Evolutionary conservation across 495 filamentous ascomycete genomes (phyloP), one percentile per base, ranked within the genome.

Genomic region (Chaetomidium leptoderma): DNA sequence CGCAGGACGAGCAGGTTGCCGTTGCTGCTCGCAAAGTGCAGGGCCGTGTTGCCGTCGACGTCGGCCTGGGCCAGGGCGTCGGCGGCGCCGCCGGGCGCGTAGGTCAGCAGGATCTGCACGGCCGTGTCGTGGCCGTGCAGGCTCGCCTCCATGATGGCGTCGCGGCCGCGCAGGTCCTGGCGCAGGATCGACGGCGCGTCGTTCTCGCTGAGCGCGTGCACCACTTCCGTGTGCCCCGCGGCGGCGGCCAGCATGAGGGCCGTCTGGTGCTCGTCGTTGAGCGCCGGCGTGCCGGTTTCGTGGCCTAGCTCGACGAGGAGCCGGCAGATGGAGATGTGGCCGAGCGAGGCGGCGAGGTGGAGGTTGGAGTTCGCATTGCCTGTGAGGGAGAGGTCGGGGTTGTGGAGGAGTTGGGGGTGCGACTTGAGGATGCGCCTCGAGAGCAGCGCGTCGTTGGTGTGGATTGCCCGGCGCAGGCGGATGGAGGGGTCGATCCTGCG

Each of bases 1-100:
- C 90, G 79, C 48, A 92, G 70, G 4, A 87, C 84, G 57, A 89
- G 84, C 36, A 91, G 70, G 62, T 90, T 82, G 14, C 90, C 89
- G 63, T 86, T 79, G 55, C 73, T 75, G 60, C 78, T 81, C 53
- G 82, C 78, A 69, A 81, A 84, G 72, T 95, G 90, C 53, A 93
- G 77, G 13, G 88, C 83, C 21, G 88, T 92, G 64, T 92, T 91
- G 11, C 89, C 89, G 21, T 83, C 76, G 11, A 71, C 60, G 67
- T 95, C 89, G 3, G 71, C 70, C 60, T 72, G 70, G 33, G 63
- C 67, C 32, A 80, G 70, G 17, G 81, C 80, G 21, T 75, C 74
- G 37, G 69, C 57, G 36, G 74, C 64, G 50, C 81, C 73, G 8
- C 64, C 70, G 52, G 80, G 76, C 2, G 70, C 73, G 36, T 75